Base-by-base conservation (phyloP, 441 rosid genomes). In the Erodium texanum region DNA sequence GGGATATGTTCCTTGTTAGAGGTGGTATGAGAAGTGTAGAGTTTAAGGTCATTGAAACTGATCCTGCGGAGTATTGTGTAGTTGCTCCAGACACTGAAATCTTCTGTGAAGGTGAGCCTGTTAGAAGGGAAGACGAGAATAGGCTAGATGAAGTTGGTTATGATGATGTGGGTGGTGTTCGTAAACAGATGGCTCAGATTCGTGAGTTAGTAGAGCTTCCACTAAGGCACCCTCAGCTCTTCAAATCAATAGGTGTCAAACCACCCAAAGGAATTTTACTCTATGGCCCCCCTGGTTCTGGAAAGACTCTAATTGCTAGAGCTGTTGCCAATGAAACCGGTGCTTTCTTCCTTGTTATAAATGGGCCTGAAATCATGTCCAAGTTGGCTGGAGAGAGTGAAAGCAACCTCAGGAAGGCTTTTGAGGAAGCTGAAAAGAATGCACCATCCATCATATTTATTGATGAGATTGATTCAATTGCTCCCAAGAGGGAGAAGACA, bases 261-360 rank as follows among this genome's bases (percentile, higher is more conserved):
- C 72, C 72, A 15, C 67, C 72, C 15, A 63, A 70, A 19, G 72
- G 72, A 16, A 62, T 70, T 64, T 24, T 70, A 20, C 71, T 81
- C 56, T 81, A 81, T 66, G 84, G 81, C 29, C 81, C 84, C 38
- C 84, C 81, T 0, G 84, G 80, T 66, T 70, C 84, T 5, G 84
- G 84, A 6, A 80, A 78, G 66, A 80, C 79, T 23, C 71, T 80
- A 24, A 78, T 77, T 14, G 84, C 84, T 2, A 75, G 76, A 62
- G 82, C 82, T 36, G 74, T 81, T 54, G 82, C 82, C 0, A 81
- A 79, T 71, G 75, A 81, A 63, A 81, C 79, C 3, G 84, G 79
- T 71, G 84, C 82, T 69, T 81, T 81, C 73, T 76, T 69, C 43
- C 5, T 69, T 43, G 63, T 54, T 24, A 41, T 68, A 12, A 64